Percentiles rank a stretch among this genome's conserved stretches.
phyloP scores from a whole-genome alignment of 208 protist genomes.

The Crithidia mellificae region DNA sequence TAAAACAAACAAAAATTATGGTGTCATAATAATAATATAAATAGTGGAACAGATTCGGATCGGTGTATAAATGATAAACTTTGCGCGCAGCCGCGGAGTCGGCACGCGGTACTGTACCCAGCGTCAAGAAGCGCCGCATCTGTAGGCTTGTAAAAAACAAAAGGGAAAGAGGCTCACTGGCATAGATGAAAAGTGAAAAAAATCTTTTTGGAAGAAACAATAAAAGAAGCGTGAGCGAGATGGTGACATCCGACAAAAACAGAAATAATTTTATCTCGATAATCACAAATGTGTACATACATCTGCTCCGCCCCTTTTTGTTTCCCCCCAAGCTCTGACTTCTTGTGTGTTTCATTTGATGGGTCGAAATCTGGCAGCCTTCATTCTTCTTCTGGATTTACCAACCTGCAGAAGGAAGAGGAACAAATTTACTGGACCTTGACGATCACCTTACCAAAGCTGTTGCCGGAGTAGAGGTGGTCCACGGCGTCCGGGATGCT shows the following conservation, averaged over 20 bases:
- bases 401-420: no score
- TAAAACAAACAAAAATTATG: background rate
- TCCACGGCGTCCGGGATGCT: slow-evolving; percentile 68
- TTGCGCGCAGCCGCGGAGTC: background rate
- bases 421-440: slow-evolving; percentile 18
- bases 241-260: no score
- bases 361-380: no score
- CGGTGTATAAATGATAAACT: background rate
- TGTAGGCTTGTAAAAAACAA: background rate
- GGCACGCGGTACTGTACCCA: background rate
- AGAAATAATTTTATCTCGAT: no score
- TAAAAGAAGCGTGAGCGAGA: no score
- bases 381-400: no score
- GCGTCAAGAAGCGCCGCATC: background rate
- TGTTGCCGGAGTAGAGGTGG: slow-evolving; percentile 64
- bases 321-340: no score
- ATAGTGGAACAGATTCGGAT: background rate
- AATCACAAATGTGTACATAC: no score
- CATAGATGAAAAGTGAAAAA: no score
- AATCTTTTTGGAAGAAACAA: no score
- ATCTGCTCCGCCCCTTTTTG: no score
- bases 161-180: background rate
- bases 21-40: background rate
- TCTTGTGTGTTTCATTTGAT: no score
- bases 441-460: slow-evolving; percentile 59